Conservation (phyloP, 305 asterid genomes). For the Plantago lanceolata region DNA sequence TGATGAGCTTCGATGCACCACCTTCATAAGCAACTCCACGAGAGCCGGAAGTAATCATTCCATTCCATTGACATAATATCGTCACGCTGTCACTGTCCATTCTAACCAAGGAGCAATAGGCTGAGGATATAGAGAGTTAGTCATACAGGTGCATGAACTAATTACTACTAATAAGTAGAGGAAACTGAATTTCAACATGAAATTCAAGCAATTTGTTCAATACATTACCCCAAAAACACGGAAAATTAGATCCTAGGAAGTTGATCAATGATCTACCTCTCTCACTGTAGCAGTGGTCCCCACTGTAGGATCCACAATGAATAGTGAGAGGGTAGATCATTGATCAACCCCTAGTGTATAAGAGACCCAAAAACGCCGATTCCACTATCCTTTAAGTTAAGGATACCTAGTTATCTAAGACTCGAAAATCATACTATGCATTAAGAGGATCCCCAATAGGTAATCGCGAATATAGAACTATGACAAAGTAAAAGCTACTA, state of each 20-base stretch:
- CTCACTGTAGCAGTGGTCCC: no score
- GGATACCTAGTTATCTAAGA: neutral
- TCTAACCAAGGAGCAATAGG: neutral
- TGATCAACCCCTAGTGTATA: no score
- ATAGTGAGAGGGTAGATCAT: no score
- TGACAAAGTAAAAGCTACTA: neutral
- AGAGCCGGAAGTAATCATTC: neutral
- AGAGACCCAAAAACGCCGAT: no score
- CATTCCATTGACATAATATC: neutral
- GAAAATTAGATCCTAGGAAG: no score
- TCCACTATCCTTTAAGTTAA: neutral
- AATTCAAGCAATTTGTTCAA: neutral
- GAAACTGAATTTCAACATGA: no score
- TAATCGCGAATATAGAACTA: neutral
- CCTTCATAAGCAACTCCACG: constrained; percentile 10
- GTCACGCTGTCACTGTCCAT: neutral
- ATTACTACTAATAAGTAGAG: no score
- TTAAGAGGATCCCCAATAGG: neutral
- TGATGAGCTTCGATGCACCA: neutral
- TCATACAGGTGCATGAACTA: neutral
- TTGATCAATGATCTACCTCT: no score
- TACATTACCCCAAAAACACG: no score
- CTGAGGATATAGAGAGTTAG: neutral
- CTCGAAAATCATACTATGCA: neutral
- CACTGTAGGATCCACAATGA: no score